Evolutionary conservation across 2,329 filamentous ascomycete genomes (phyloP).

Genomic region (Botrytis fabae): DNA sequence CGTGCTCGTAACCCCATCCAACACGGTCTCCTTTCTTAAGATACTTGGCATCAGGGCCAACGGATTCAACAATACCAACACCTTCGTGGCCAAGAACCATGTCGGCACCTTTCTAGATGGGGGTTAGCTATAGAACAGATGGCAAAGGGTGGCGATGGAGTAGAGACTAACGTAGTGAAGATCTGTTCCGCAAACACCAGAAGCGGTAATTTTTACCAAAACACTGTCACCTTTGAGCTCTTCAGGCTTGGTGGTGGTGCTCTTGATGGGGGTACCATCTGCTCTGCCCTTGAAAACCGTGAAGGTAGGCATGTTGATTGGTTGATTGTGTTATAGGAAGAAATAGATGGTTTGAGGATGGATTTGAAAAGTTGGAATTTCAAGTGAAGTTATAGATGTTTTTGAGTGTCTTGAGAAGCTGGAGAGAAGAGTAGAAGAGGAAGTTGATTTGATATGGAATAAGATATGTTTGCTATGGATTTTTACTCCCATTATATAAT

Average conservation of each 20-base stretch:
- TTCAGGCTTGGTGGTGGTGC: constrained; percentile 25
- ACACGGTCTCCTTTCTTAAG: constrained; percentile 45
- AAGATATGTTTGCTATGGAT: background rate
- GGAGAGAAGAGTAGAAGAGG: background rate
- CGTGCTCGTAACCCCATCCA: constrained; percentile 48
- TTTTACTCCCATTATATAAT: constrained; percentile 2
- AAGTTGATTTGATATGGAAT: constrained; percentile 10
- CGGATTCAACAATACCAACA: constrained; percentile 62
- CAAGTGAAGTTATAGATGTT: background rate
- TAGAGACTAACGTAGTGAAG: constrained; percentile 23
- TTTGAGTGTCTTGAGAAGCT: background rate
- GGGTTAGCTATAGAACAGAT: constrained; percentile 11
- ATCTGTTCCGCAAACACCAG: constrained; percentile 28
- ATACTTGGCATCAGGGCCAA: constrained; percentile 54
- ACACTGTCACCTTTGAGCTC: constrained; percentile 25
- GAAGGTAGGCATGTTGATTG: constrained; percentile 25
- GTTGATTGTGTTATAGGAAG: background rate
- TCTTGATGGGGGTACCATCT: constrained; percentile 19
- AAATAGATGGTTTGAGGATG: background rate
- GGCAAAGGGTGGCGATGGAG: background rate
- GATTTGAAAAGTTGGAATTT: background rate
- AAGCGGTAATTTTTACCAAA: constrained; percentile 26
- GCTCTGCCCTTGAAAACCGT: constrained; percentile 27
- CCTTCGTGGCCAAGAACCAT: constrained; percentile 64
- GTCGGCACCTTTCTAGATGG: constrained; percentile 20